A percentile compares a stretch with the other conserved stretches of the same genome.
phyloP scores from a whole-genome alignment of 2,329 filamentous ascomycete species.

The Ascomycota sp. region DNA sequence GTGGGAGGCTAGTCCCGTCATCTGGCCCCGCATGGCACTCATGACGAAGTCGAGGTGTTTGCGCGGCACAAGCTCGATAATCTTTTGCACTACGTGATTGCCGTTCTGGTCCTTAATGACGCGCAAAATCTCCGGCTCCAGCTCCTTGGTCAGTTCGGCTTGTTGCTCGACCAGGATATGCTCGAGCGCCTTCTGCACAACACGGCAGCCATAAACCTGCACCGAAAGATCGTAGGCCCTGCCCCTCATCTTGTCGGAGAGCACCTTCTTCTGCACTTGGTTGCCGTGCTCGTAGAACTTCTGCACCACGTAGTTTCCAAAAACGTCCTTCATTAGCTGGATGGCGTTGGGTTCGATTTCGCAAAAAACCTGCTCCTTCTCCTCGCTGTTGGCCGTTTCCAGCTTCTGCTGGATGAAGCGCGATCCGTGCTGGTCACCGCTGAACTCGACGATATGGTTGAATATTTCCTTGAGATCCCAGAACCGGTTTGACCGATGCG shows the following conservation, averaged over 20 bases:
- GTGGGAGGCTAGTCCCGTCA: conserved; percentile 56
- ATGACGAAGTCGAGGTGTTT: conserved; percentile 74
- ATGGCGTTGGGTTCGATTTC: conserved; percentile 72
- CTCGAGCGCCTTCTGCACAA: conserved; percentile 90
- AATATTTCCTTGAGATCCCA: conserved; percentile 84
- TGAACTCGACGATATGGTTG: conserved; percentile 77
- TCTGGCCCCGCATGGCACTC: conserved; percentile 55
- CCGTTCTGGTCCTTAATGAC: conserved; percentile 79
- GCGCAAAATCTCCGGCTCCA: conserved; percentile 53
- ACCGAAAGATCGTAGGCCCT: conserved; percentile 61
- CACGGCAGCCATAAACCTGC: conserved; percentile 85
- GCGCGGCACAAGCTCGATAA: conserved; percentile 61
- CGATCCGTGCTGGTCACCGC: conserved; percentile 86
- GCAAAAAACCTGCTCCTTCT: conserved; percentile 75
- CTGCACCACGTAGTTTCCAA: conserved; percentile 96
- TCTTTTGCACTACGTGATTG: conserved; percentile 92
- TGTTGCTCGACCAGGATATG: conserved; percentile 87
- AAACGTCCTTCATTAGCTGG: conserved; percentile 87
- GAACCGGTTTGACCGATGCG: conserved; percentile 48
- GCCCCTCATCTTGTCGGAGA: conserved; percentile 74
- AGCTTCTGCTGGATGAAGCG: conserved; percentile 90
- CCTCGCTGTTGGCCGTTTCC: conserved; percentile 81
- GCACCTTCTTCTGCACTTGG: conserved; percentile 72
- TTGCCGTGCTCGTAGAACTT: conserved; percentile 95
- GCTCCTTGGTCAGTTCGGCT: conserved; percentile 60